Percentiles rank a stretch among this genome's conserved stretches.
Conservation (phyloP, 345 rosid genomes). For the Gossypium thurberi region DNA sequence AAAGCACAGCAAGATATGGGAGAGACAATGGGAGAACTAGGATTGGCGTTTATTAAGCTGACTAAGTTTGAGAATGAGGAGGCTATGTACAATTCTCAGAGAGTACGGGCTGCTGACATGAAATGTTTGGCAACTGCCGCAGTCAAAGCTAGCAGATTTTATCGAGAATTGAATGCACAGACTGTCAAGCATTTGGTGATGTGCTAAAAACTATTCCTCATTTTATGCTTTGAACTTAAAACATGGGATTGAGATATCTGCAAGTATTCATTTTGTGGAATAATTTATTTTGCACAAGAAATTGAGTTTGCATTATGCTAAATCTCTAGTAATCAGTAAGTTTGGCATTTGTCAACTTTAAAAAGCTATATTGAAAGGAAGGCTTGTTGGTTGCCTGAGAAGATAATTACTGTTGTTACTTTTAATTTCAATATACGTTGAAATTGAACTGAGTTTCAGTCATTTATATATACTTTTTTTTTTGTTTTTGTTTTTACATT, state of each 20-base stretch:
- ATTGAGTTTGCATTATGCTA: background rate
- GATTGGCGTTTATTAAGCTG: conserved; percentile 79
- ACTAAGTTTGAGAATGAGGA: conserved; percentile 93
- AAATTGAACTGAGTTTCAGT: background rate
- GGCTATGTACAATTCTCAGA: conserved; percentile 65
- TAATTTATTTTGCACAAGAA: background rate
- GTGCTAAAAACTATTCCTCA: conserved; percentile 4
- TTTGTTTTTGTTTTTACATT: background rate
- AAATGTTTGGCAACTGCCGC: conserved; percentile 89
- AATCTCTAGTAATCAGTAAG: background rate
- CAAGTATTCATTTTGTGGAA: background rate
- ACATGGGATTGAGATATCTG: background rate
- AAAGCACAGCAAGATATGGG: conserved; percentile 98
- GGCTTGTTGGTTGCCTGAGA: background rate
- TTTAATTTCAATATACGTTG: background rate
- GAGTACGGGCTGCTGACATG: conserved; percentile 75
- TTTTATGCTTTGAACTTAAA: conserved; percentile 1
- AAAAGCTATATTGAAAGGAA: background rate
- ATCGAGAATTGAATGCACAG: conserved; percentile 78
- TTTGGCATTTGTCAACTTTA: background rate
- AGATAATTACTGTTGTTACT: conserved; percentile 7
- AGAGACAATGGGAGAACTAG: conserved; percentile 89
- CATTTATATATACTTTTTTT: conserved; percentile 1
- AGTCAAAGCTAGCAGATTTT: conserved; percentile 94
- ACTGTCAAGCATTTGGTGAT: conserved; percentile 92